A percentile compares a stretch with the other conserved stretches of the same genome.
phyloP scores from a whole-genome alignment of 2,329 filamentous ascomycete genomes.

The Trichoderma koningiopsis region DNA sequence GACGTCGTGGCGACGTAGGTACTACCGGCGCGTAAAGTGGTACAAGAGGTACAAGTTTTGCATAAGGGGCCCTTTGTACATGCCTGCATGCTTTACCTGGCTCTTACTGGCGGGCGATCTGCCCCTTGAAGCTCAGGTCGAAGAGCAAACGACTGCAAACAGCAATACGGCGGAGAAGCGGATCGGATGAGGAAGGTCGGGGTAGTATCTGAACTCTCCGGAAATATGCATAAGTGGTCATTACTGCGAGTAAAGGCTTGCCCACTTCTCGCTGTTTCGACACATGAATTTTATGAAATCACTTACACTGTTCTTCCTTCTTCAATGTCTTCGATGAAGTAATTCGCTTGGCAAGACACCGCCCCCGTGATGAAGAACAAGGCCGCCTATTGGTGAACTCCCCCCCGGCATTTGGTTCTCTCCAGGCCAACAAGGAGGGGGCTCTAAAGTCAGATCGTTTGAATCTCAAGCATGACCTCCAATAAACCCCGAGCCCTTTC shows the following conservation, averaged over 20 bases:
- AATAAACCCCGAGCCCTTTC: neutral
- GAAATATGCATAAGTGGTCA: neutral
- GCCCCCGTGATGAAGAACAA: neutral
- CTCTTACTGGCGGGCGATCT: conserved; percentile 1
- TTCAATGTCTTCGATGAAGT: neutral
- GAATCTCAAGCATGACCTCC: conserved; percentile 15
- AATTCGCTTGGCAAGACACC: neutral
- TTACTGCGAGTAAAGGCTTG: neutral
- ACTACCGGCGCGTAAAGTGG: neutral
- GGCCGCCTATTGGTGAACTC: neutral
- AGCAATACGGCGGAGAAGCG: conserved; percentile 21
- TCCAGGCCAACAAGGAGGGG: neutral
- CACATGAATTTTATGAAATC: neutral
- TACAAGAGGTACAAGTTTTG: neutral
- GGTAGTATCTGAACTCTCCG: neutral
- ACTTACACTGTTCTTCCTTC: neutral
- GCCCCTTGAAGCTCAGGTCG: neutral
- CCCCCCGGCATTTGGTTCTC: neutral
- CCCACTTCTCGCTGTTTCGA: neutral
- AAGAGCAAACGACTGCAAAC: neutral
- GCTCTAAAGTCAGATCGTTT: neutral
- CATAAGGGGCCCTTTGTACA: neutral
- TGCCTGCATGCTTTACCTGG: neutral
- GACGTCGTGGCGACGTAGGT: conserved; percentile 12
- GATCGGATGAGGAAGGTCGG: conserved; percentile 25